phyloP scores from a whole-genome alignment of 768 basidiomycete species.

The Leccinum uliginosum region DNA sequence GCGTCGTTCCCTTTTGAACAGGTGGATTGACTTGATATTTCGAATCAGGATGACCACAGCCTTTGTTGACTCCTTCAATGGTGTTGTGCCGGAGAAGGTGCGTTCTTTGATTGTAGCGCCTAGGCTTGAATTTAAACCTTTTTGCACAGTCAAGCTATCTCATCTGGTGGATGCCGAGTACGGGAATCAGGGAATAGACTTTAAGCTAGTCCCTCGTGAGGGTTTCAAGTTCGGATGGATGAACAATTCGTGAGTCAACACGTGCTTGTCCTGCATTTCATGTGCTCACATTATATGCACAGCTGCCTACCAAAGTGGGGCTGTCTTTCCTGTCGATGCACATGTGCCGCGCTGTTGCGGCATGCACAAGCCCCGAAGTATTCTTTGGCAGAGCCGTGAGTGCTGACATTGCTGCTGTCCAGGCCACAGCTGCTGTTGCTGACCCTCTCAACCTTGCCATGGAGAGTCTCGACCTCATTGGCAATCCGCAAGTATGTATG shows the following conservation, averaged over 20 bases:
- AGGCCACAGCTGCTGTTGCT: constrained; percentile 35
- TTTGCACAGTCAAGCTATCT: constrained; percentile 69
- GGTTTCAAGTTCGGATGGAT: constrained; percentile 99
- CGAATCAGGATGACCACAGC: constrained; percentile 80
- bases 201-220: constrained; percentile 95
- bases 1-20: constrained; percentile 38
- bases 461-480: constrained; percentile 48
- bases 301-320: constrained; percentile 98
- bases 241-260: constrained; percentile 81
- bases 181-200: constrained; percentile 94
- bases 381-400: constrained; percentile 61
- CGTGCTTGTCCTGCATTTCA: neutral
- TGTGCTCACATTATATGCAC: constrained; percentile 7
- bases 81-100: constrained; percentile 96
- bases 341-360: constrained; percentile 93
- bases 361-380: constrained; percentile 89
- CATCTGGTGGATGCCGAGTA: constrained; percentile 98
- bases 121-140: neutral
- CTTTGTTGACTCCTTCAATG: constrained; percentile 96
- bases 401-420: constrained; percentile 32
- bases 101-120: neutral
- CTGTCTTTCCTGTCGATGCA: constrained; percentile 87
- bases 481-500: no score
- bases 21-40: neutral
- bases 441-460: constrained; percentile 64